A percentile compares a stretch with the other conserved stretches of the same genome.
These are phyloP conservation scores for Erigeron canadensis DNA, from an alignment of 129 eudicot genomes.

Conservation along the genomic window DNA sequence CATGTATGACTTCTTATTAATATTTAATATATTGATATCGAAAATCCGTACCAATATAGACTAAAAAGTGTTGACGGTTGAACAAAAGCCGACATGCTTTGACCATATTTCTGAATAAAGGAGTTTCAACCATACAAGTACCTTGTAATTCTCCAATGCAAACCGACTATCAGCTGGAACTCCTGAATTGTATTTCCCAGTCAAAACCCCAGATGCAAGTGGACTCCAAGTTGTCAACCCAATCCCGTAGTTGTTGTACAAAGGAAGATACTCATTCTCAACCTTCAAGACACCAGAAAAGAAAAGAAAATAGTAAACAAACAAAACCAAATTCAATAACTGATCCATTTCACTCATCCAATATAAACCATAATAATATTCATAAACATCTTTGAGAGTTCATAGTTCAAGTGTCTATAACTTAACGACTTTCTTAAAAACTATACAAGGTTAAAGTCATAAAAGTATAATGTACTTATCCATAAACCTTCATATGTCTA, in stretches of 20 bases:
- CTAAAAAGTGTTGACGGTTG: too few species aligned
- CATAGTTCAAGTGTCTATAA: too few species aligned
- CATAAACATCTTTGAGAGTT: too few species aligned
- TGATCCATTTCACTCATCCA: too few species aligned
- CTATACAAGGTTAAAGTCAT: too few species aligned
- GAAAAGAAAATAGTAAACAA: background rate
- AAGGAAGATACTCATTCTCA: slow-evolving; percentile 76
- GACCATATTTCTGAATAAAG: background rate
- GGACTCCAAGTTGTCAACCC: slow-evolving; percentile 99
- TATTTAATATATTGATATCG: background rate
- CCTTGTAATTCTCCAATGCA: slow-evolving; percentile 92
- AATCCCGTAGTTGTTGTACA: slow-evolving; percentile 70
- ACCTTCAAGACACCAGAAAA: slow-evolving; percentile 51
- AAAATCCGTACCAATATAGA: too few species aligned
- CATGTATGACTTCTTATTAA: background rate
- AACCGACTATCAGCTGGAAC: slow-evolving; percentile 84
- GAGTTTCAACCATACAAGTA: slow-evolving; percentile 10
- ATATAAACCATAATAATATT: too few species aligned
- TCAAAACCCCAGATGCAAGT: slow-evolving; percentile 90
- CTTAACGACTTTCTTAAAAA: too few species aligned
- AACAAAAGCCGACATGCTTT: too few species aligned
- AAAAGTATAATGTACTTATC: too few species aligned
- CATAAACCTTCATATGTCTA: too few species aligned
- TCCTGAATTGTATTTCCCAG: slow-evolving; percentile 78
- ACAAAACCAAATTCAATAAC: background rate